Percentiles rank a stretch among this genome's conserved stretches.
Conservation (phyloP, 2,329 filamentous ascomycete genomes). For the Diaporthe aspalathi region DNA sequence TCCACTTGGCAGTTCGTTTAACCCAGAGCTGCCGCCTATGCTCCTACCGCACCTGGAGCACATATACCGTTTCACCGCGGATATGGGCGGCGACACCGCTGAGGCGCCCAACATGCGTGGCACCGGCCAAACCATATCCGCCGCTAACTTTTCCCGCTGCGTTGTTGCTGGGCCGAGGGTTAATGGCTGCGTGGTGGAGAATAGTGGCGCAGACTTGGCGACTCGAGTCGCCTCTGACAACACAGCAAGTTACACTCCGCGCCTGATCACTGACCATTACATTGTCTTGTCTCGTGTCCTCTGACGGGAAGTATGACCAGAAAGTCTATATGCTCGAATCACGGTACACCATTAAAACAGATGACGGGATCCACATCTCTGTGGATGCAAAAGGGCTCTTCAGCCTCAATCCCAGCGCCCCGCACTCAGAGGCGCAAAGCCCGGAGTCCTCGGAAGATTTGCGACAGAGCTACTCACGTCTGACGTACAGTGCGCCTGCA, state of each 20-base stretch:
- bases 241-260: background rate
- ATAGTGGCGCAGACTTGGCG: conserved; percentile 6
- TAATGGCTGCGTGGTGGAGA: background rate
- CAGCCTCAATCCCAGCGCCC: background rate
- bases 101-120: background rate
- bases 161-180: background rate
- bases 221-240: background rate
- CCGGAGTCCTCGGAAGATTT: background rate
- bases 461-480: background rate
- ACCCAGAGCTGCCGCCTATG: background rate
- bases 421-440: too few species aligned
- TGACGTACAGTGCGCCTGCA: background rate
- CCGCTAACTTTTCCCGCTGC: background rate
- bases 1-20: background rate
- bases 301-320: background rate
- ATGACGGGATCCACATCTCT: background rate
- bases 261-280: background rate
- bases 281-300: background rate
- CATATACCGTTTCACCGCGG: background rate
- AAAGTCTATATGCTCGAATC: background rate
- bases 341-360: background rate
- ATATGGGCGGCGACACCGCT: background rate
- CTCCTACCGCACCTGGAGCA: background rate
- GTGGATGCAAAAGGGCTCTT: background rate
- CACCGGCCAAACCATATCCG: background rate